Conservation (phyloP, 2,329 filamentous ascomycete genomes). For the Cercospora brassicicola region DNA sequence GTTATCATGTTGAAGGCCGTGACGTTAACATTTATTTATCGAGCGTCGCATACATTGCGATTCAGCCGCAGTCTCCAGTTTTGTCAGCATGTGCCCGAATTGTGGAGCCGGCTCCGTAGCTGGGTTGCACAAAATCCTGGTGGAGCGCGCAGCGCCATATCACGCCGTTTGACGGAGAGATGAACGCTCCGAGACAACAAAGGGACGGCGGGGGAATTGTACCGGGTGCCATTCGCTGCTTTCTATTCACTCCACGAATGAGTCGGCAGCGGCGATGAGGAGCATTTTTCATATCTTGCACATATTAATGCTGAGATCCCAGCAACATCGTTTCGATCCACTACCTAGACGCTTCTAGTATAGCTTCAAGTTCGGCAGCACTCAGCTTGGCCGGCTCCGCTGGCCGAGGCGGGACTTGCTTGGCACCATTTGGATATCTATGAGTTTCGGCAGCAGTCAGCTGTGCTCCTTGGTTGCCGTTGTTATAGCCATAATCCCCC, state of each 20-base stretch:
- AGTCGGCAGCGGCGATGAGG: neutral
- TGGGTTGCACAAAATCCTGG: neutral
- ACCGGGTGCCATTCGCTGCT: neutral
- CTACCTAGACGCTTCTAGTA: slow-evolving; percentile 17
- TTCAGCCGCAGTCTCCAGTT: neutral
- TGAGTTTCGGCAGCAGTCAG: slow-evolving; percentile 18
- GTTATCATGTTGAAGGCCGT: neutral
- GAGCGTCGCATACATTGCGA: neutral
- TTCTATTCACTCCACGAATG: neutral
- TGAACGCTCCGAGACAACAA: neutral
- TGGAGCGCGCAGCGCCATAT: no score
- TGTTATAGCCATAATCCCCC: slow-evolving; percentile 9
- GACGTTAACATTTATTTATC: neutral
- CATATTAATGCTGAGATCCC: neutral
- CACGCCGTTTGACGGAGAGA: neutral
- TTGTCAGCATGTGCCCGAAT: neutral
- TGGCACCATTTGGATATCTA: slow-evolving; percentile 7
- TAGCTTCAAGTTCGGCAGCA: slow-evolving; percentile 13
- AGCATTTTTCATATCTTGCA: neutral
- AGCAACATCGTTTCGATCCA: neutral
- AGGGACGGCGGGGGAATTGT: neutral
- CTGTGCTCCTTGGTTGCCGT: slow-evolving; percentile 8
- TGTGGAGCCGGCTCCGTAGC: neutral
- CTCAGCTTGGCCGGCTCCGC: neutral
- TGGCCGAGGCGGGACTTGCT: slow-evolving; percentile 7